phyloP scores from a whole-genome alignment of 2,329 filamentous ascomycete species.

The Golovinomyces cichoracearum region DNA sequence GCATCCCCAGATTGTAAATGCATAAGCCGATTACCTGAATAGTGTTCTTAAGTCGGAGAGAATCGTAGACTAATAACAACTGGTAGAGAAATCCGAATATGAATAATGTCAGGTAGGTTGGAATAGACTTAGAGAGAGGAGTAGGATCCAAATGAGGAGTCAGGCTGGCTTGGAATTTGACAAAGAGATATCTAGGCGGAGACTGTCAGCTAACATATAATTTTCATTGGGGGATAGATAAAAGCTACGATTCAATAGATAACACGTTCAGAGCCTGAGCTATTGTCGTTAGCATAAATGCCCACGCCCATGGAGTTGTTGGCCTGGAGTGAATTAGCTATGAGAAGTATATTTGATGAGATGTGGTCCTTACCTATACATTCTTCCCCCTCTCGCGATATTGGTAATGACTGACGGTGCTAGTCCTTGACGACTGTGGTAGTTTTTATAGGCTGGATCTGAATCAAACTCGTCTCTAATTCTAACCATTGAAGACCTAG shows the following conservation, averaged over 20 bases:
- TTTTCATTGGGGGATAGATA: too few relatives aligned
- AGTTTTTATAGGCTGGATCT: constrained; percentile 16
- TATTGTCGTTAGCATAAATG: constrained; percentile 49
- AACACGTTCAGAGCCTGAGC: constrained; percentile 60
- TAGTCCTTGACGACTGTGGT: constrained; percentile 14
- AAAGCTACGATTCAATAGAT: constrained; percentile 61
- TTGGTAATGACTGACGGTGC: constrained; percentile 6
- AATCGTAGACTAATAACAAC: constrained; percentile 73
- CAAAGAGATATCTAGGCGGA: constrained; percentile 50
- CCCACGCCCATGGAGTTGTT: constrained; percentile 66
- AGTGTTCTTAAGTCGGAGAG: constrained; percentile 80
- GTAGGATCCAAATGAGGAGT: constrained; percentile 22
- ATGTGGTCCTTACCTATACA: constrained; percentile 29
- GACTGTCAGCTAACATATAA: too few relatives aligned
- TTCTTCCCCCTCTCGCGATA: constrained; percentile 19
- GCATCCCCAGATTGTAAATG: constrained; percentile 68
- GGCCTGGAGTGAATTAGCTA: constrained; percentile 19
- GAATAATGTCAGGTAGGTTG: constrained; percentile 85
- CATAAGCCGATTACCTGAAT: constrained; percentile 95
- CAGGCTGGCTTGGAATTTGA: constrained; percentile 47
- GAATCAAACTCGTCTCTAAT: constrained; percentile 14
- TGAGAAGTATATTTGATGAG: background rate
- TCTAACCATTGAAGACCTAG: constrained; percentile 21
- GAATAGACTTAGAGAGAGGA: constrained; percentile 45
- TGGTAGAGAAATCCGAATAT: constrained; percentile 95